Evolutionary conservation across 306 rosid species (phyloP).

Genomic region (Citrullus mucosospermus): DNA sequence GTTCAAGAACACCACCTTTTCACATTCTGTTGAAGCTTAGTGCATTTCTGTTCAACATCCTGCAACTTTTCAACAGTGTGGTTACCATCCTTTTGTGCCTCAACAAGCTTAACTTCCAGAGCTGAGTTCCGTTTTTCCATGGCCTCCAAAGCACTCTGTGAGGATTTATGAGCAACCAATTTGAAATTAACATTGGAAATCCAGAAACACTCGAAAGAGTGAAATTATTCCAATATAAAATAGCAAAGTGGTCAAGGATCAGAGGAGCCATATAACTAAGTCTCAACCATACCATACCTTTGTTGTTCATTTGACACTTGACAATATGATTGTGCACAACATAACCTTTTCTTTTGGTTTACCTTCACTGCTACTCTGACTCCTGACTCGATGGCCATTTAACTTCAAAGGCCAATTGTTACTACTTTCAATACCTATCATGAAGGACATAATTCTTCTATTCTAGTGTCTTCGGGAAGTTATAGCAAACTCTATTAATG

Average conservation of each 20-base stretch:
- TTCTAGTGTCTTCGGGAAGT: neutral
- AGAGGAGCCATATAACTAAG: neutral
- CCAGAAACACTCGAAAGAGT: neutral
- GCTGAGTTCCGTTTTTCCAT: conserved; percentile 49
- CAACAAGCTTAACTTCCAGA: conserved; percentile 44
- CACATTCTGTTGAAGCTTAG: conserved; percentile 53
- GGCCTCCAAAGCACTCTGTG: conserved; percentile 56
- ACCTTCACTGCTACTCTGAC: neutral
- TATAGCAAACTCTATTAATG: neutral
- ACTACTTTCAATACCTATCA: neutral
- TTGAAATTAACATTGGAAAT: neutral
- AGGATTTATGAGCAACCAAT: conserved; percentile 7
- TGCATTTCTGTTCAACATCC: conserved; percentile 56
- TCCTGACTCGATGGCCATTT: neutral
- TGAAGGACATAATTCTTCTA: neutral
- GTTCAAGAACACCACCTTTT: conserved; percentile 37
- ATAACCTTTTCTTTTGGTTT: neutral
- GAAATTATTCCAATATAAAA: neutral
- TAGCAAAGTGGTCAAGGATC: neutral
- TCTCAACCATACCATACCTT: neutral
- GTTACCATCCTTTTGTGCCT: conserved; percentile 34
- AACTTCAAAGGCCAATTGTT: neutral
- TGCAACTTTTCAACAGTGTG: conserved; percentile 46
- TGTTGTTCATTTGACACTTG: neutral
- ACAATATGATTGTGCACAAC: neutral